Evolutionary conservation across 1,284 basidiomycete genomes (phyloP), one percentile per base, ranked within the genome.

Genomic region (Blastosporella zonata): DNA sequence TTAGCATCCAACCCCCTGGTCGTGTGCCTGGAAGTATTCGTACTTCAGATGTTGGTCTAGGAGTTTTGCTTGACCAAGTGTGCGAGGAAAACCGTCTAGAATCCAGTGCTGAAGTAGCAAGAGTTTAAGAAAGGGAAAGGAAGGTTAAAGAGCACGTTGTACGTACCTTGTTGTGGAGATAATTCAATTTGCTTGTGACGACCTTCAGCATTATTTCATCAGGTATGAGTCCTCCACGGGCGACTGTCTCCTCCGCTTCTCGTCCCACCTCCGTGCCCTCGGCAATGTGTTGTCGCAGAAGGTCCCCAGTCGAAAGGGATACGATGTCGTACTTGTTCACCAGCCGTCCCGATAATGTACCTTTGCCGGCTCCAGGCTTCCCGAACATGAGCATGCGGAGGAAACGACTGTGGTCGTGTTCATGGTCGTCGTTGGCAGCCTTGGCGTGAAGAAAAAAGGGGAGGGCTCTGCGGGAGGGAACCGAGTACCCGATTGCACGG

Each of bases 21-120:
- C 40, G 33, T n/a, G 31, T 45, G 39, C 47, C 27, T 25, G 3
- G 10, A n/a, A 35, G 34, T 39, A 15, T 10, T 67, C 78, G 39
- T 59, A 87, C 84, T 74, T 74, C 49, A 90, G 73, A 66, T 88
- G 82, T 15, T 71, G 69, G 62, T 97, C 91, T 8, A 99, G 77
- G 37, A 96, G 74, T 64, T 86, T 74, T 1, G 92, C 96, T 68
- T 99, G 96, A 13, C 81, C 83, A 1, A 96, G 68, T 2, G 96
- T 99, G 33, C 96, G 84, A 25, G 96, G 96, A 63, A 99, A 99
- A 4, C 96, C 96, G 62, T 99, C 96, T 28, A 99, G 69, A 55
- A 98, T 89, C 95, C 95, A 97, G 63, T 90, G 84, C 80, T 88
- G 8, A 33, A 43, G 8, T 27, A 43, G 17, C 8, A 21, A 34